Evolutionary conservation across 768 basidiomycete species (phyloP).

Genomic region (Nevesoporus exiguus): DNA sequence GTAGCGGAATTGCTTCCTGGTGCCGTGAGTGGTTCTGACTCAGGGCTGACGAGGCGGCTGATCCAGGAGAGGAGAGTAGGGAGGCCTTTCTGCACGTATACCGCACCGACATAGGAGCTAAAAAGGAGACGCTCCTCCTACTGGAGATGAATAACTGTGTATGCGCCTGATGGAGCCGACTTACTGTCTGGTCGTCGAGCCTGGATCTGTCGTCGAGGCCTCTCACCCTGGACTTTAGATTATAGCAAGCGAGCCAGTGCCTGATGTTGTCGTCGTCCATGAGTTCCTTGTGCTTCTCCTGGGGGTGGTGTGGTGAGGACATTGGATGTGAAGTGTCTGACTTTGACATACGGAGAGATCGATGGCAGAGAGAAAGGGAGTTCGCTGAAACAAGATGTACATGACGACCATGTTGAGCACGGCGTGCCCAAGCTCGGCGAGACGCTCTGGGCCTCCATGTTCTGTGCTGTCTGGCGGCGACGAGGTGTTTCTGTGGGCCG

Average conservation of each 20-base stretch:
- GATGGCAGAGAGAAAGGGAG: conserved; percentile 39
- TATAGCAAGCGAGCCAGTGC: conserved; percentile 50
- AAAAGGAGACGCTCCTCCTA: conserved; percentile 60
- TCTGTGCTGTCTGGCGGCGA: conserved; percentile 37
- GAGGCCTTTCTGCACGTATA: conserved; percentile 56
- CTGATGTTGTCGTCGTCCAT: conserved; percentile 41
- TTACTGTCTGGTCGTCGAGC: conserved; percentile 38
- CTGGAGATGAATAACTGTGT: conserved; percentile 3
- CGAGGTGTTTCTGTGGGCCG: conserved; percentile 32
- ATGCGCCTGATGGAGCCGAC: not conserved
- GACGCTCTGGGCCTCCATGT: conserved; percentile 58
- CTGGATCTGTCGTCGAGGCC: conserved; percentile 36
- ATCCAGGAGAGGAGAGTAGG: conserved; percentile 54
- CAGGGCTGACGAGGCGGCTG: conserved; percentile 52
- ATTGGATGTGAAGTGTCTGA: too few relatives aligned
- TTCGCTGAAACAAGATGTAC: conserved; percentile 44
- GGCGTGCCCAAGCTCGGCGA: conserved; percentile 54
- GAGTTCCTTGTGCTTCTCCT: conserved; percentile 27
- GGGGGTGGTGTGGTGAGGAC: not conserved
- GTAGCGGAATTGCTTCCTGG: conserved; percentile 17
- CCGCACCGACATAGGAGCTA: conserved; percentile 62
- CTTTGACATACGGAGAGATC: conserved; percentile 45
- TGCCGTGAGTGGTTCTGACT: conserved; percentile 23
- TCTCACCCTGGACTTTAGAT: conserved; percentile 52
- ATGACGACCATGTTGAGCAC: conserved; percentile 53